Evolutionary conservation across 225 moss, liverwort and hornwort genomes (phyloP).

Genomic region (Lunularia cruciata): DNA sequence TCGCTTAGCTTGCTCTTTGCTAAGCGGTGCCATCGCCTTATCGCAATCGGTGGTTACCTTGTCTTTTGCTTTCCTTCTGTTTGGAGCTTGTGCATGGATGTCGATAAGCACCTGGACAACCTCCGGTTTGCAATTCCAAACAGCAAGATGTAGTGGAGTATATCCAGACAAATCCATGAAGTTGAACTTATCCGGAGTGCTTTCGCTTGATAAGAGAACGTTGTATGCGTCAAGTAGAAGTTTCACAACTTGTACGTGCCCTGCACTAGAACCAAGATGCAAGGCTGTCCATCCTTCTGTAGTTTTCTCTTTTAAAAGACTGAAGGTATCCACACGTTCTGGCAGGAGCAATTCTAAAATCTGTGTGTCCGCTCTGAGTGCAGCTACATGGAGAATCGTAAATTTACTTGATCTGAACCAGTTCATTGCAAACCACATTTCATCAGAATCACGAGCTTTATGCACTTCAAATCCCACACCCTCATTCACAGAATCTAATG

Average conservation of each 20-base stretch:
- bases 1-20: no score
- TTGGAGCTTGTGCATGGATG: neutral
- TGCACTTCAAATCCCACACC: no score
- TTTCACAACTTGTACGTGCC: neutral
- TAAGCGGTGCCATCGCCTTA: no score
- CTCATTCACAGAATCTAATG: no score
- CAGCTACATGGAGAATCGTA: neutral
- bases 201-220: neutral
- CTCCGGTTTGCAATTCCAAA: neutral
- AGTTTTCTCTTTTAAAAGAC: neutral
- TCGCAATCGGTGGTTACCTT: no score
- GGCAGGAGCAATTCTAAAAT: neutral
- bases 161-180: neutral
- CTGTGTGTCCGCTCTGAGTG: neutral
- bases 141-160: conserved; percentile 9
- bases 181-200: neutral
- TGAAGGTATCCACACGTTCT: neutral
- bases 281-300: neutral
- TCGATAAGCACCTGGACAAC: neutral
- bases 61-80: no score
- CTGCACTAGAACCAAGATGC: neutral
- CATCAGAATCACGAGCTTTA: no score
- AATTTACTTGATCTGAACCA: neutral
- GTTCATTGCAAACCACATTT: no score
- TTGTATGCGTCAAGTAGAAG: neutral